Conservation (phyloP, 129 eudicot species). For the Dittrichia graveolens region DNA sequence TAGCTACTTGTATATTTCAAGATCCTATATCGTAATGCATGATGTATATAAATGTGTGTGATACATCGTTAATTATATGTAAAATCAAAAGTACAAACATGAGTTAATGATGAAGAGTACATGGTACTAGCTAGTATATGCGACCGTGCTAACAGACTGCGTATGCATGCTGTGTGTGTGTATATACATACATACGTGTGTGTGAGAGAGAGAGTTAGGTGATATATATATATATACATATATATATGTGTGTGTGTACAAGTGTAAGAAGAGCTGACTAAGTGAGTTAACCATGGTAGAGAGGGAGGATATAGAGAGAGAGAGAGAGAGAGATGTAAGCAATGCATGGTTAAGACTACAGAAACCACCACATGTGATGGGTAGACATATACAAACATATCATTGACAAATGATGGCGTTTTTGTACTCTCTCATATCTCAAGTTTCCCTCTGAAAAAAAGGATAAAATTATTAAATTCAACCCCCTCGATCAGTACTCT, state of each 20-base stretch:
- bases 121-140: slow-evolving; percentile 32
- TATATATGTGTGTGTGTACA: not conserved
- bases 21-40: not conserved
- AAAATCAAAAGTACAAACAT: slow-evolving; percentile 38
- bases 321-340: not conserved
- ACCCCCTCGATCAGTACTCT: slow-evolving; percentile 25
- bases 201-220: too few species aligned
- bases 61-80: slow-evolving; percentile 25
- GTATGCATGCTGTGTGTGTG: not conserved
- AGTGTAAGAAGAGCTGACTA: not conserved
- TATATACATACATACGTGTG: not conserved
- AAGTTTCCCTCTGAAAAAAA: slow-evolving; percentile 42
- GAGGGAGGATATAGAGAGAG: not conserved
- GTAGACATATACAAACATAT: slow-evolving; percentile 49
- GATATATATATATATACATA: slow-evolving; percentile 10
- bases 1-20: not conserved
- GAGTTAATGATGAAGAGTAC: slow-evolving; percentile 35
- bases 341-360: slow-evolving; percentile 35
- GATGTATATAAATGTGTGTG: slow-evolving; percentile 19
- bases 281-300: not conserved
- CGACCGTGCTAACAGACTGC: slow-evolving; percentile 24
- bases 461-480: slow-evolving; percentile 44
- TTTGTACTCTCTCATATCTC: slow-evolving; percentile 57
- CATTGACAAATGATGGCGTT: slow-evolving; percentile 92
- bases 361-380: slow-evolving; percentile 43